Conservation (phyloP, 2,329 filamentous ascomycete genomes). For the Diaporthe nobilis region DNA sequence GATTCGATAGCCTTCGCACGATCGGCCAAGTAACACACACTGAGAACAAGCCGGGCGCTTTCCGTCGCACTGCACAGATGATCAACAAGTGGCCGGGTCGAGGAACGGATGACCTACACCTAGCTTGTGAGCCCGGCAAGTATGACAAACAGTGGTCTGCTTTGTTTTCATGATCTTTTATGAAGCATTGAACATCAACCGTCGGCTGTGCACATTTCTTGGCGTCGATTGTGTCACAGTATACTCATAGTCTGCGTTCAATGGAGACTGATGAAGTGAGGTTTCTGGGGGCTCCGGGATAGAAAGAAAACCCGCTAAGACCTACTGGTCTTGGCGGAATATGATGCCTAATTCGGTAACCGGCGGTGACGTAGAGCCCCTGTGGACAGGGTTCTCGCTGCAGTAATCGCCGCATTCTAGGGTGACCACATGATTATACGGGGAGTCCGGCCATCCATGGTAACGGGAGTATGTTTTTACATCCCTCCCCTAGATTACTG, state of each 20-base stretch:
- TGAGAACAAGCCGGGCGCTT: conserved; percentile 16
- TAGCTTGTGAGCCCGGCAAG: conserved; percentile 6
- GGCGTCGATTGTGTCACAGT: not conserved
- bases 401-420: not conserved
- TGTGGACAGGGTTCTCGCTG: not conserved
- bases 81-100: not conserved
- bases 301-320: not conserved
- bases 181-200: not conserved
- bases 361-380: not conserved
- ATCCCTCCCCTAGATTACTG: not conserved
- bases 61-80: not conserved
- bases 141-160: not conserved
- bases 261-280: not conserved
- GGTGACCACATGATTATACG: not conserved
- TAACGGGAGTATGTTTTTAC: not conserved
- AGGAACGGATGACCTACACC: not conserved
- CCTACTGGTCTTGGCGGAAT: conserved; percentile 17
- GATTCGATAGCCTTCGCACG: conserved; percentile 7
- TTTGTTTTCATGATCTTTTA: not conserved
- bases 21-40: not conserved
- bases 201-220: not conserved
- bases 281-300: not conserved
- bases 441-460: too few species aligned
- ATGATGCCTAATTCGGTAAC: conserved; percentile 6
- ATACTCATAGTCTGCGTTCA: not conserved